phyloP scores from a whole-genome alignment of 495 filamentous ascomycete species.

The Paragyromitra xinjiangensis region DNA sequence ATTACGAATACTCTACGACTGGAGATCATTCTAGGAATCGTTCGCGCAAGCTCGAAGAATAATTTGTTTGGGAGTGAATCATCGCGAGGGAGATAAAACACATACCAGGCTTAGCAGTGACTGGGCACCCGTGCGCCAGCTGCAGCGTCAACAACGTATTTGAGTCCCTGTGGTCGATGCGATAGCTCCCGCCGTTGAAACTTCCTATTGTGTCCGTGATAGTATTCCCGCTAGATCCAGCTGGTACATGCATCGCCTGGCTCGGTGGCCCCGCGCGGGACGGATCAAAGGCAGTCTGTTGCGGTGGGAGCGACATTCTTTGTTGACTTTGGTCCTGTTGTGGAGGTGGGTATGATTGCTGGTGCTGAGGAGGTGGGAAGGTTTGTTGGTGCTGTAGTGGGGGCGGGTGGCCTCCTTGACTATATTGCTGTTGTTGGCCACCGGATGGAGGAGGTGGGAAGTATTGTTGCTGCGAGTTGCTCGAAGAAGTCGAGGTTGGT shows the following conservation, averaged over 20 bases:
- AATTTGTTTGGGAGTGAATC: background rate
- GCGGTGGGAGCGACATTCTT: conserved; percentile 44
- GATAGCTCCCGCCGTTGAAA: conserved; percentile 94
- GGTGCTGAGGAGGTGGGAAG: conserved; percentile 60
- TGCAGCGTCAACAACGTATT: conserved; percentile 92
- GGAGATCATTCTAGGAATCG: background rate
- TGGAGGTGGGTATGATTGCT: conserved; percentile 59
- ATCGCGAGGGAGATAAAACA: background rate
- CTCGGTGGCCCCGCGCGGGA: conserved; percentile 39
- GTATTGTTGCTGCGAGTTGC: conserved; percentile 53
- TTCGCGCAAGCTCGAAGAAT: background rate
- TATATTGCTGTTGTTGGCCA: conserved; percentile 57
- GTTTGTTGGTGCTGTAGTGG: conserved; percentile 60
- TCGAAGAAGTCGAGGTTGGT: conserved; percentile 1
- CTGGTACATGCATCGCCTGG: conserved; percentile 56
- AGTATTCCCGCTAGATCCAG: conserved; percentile 65
- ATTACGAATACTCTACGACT: background rate
- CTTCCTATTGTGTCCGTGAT: conserved; percentile 84
- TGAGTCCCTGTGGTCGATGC: conserved; percentile 89
- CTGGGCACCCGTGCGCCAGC: conserved; percentile 85
- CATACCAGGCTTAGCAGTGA: conserved; percentile 81
- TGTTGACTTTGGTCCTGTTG: conserved; percentile 47
- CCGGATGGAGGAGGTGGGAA: conserved; percentile 60
- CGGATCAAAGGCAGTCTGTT: conserved; percentile 53
- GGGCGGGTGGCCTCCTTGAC: conserved; percentile 58